A percentile compares a stretch with the other conserved stretches of the same genome.
Conservation (phyloP, 1,139 yeast genomes). For the Magnusiomyces tetraspermus region DNA sequence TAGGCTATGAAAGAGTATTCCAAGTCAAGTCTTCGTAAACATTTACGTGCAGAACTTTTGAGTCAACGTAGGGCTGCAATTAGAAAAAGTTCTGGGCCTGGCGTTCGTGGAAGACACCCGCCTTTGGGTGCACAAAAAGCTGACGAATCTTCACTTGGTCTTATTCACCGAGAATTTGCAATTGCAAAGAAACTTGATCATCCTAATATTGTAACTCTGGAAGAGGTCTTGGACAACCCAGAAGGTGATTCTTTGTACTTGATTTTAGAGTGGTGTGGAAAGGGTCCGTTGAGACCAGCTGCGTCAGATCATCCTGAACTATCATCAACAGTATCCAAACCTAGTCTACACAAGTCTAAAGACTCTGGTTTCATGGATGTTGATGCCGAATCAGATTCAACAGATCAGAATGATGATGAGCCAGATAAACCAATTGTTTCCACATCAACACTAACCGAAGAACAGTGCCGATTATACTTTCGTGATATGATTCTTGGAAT, state of each 20-base stretch:
- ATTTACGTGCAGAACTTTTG: slow-evolving; percentile 9
- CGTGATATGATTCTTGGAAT: slow-evolving; percentile 82
- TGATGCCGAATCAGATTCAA: too few relatives aligned
- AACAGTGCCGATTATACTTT: slow-evolving; percentile 40
- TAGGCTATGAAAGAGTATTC: slow-evolving; percentile 64
- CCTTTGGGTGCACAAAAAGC: neutral
- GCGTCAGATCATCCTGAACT: slow-evolving; percentile 2
- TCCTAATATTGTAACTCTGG: slow-evolving; percentile 71
- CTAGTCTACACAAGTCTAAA: neutral
- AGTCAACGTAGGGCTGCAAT: slow-evolving; percentile 11
- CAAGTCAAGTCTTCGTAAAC: slow-evolving; percentile 36
- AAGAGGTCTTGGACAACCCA: slow-evolving; percentile 71
- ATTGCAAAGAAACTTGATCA: slow-evolving; percentile 73
- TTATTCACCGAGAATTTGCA: slow-evolving; percentile 70
- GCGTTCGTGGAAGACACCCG: neutral
- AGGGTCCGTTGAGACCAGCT: slow-evolving; percentile 34
- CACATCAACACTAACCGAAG: slow-evolving; percentile 25
- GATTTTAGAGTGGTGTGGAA: slow-evolving; percentile 63
- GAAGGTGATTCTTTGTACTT: slow-evolving; percentile 59
- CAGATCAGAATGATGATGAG: too few relatives aligned
- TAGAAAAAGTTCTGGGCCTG: neutral
- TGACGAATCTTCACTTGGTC: slow-evolving; percentile 22
- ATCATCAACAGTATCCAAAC: too few relatives aligned
- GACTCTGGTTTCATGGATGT: too few relatives aligned
- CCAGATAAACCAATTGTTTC: slow-evolving; percentile 36